Evolutionary conservation across 2,329 filamentous ascomycete species (phyloP).

Genomic region (Phaeomoniella chlamydospora): DNA sequence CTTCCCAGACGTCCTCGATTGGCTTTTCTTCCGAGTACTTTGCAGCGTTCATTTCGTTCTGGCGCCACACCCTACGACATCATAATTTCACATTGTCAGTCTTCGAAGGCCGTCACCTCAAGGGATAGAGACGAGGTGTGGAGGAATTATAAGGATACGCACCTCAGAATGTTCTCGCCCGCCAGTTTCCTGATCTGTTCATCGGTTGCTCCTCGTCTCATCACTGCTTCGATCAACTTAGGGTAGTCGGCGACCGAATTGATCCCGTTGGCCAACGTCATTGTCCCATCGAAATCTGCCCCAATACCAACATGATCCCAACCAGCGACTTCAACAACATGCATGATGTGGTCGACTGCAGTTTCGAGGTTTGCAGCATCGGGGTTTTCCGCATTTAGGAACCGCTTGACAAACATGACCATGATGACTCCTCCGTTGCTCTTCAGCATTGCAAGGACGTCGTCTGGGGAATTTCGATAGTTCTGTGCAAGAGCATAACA

Average conservation of each 20-base stretch:
- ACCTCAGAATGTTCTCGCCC: constrained; percentile 23
- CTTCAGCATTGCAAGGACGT: constrained; percentile 19
- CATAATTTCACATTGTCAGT: too few species aligned
- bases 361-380: constrained; percentile 17
- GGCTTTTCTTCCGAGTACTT: background rate
- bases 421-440: constrained; percentile 26
- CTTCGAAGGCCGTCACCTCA: too few species aligned
- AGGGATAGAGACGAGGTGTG: too few species aligned
- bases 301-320: constrained; percentile 21
- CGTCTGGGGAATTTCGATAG: constrained; percentile 26
- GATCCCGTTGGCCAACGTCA: constrained; percentile 9
- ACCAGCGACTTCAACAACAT: constrained; percentile 16
- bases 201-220: constrained; percentile 24
- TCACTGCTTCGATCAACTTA: constrained; percentile 16
- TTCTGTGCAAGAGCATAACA: constrained; percentile 14
- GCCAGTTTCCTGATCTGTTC: constrained; percentile 21
- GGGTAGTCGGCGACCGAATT: constrained; percentile 32
- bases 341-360: constrained; percentile 27
- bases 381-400: constrained; percentile 15
- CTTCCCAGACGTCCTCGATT: constrained; percentile 3
- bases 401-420: constrained; percentile 21
- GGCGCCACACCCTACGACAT: constrained; percentile 4
- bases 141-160: too few species aligned
- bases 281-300: constrained; percentile 17
- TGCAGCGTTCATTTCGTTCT: constrained; percentile 1